Evolutionary conservation across 805 yeast genomes (phyloP).

Genomic region (Starmerella powellii): DNA sequence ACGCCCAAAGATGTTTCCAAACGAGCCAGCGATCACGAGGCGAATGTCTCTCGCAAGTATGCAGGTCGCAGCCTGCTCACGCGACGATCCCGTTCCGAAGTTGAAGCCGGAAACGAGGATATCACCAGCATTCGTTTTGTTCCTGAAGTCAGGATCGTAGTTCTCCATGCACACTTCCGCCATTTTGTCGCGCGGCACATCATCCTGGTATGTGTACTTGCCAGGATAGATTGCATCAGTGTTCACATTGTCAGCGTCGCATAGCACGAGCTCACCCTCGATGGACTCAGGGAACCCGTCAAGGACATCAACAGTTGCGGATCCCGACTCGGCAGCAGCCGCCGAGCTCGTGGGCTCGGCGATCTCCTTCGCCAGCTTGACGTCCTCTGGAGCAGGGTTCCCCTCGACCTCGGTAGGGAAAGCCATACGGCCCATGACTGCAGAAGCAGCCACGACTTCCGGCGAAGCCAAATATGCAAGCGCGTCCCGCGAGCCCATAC

Average conservation of each 20-base stretch:
- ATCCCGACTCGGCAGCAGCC: conserved; percentile 26
- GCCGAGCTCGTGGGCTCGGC: conserved; percentile 28
- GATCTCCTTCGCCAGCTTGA: conserved; percentile 34
- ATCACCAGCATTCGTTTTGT: conserved; percentile 75
- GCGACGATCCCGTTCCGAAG: conserved; percentile 95
- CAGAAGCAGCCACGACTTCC: conserved; percentile 96
- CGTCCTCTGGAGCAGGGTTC: conserved; percentile 37
- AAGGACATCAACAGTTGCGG: conserved; percentile 45
- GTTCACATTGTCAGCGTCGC: conserved; percentile 88
- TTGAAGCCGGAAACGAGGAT: conserved; percentile 85
- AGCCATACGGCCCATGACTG: conserved; percentile 87
- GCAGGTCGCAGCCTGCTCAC: conserved; percentile 99
- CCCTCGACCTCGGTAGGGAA: conserved; percentile 80
- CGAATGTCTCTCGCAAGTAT: conserved; percentile 87
- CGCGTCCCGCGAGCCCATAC: conserved; percentile 98
- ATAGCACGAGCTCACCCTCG: conserved; percentile 81
- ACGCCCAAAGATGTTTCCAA: conserved; percentile 91
- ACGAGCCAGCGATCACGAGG: conserved; percentile 91
- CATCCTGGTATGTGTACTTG: conserved; percentile 96
- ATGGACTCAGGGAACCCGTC: conserved; percentile 85
- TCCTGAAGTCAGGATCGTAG: conserved; percentile 79
- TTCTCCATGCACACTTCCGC: conserved; percentile 99
- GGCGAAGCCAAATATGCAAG: conserved; percentile 94
- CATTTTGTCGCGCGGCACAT: conserved; percentile 87
- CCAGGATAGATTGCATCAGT: conserved; percentile 99